Base-by-base conservation (phyloP, 306 rosid genomes). In the Vigna mungo region DNA sequence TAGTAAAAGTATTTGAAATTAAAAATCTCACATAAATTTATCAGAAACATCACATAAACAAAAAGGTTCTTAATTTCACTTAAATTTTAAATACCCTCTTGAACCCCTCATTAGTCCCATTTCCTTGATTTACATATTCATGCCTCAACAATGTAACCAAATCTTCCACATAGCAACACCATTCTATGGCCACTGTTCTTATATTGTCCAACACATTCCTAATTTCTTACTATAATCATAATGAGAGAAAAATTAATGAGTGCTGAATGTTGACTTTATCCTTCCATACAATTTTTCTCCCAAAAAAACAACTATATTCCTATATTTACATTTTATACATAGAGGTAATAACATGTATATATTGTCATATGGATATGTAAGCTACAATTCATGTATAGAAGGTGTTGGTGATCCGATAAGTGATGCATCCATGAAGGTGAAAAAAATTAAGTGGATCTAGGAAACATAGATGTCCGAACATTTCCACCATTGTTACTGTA, bases 371-470 rank as follows among this genome's bases (percentile, higher is more conserved):
- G 14, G n/a, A 5, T 16, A 25, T 25, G 27, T 47, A 2, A 15
- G 54, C 47, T 21, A 58, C 16, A 56, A 43, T 23, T 25, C 11
- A 23, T 16, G 34, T 56, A 53, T 18, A 18, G 2, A 9, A n/a
- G 49, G 58, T 71, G 54, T 64, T 62, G 63, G 78, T 62, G 81
- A 27, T 5, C 16, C 7, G 6, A 10, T 60, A 76, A 18, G 85
- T 34, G 16, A 78, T 76, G 78, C 78, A 77, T 18, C 79, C 78
- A 18, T 60, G 30, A 54, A 9, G 9, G 11, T 20, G n/a, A 62
- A 13, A 79, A 74, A 72, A 72, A 41, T 51, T 56, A 81, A 2
- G 80, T 46, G 13, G 82, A 55, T 1, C 25, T 5, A 8, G 48
- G 69, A 4, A 63, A 36, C 15, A 63, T 16, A 63, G 47, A 36